Percentiles rank a stretch among this genome's conserved stretches.
These are phyloP conservation scores for Calonectria montana DNA, from an alignment of 2,329 filamentous ascomycete genomes.

Conservation along the genomic window DNA sequence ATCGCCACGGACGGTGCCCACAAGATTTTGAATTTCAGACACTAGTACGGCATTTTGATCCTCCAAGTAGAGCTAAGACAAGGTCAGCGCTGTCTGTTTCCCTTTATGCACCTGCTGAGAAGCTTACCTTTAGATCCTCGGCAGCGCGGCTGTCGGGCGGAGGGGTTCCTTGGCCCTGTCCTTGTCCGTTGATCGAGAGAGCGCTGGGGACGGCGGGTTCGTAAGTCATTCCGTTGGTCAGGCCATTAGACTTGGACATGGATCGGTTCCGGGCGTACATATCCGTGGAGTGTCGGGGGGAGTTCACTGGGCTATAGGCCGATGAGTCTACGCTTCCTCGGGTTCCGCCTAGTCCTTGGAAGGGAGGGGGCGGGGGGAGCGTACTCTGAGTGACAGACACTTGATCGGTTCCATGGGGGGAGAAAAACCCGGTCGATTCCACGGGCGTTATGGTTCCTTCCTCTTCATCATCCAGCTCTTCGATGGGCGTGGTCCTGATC, in stretches of 20 bases:
- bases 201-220: constrained; percentile 51
- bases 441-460: constrained; percentile 74
- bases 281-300: constrained; percentile 69
- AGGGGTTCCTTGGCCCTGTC: constrained; percentile 39
- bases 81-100: not conserved
- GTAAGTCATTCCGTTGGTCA: constrained; percentile 53
- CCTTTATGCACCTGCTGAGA: constrained; percentile 12
- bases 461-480: constrained; percentile 83
- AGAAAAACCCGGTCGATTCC: constrained; percentile 78
- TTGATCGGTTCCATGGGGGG: constrained; percentile 60
- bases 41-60: constrained; percentile 85
- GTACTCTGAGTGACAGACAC: constrained; percentile 49
- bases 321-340: constrained; percentile 76
- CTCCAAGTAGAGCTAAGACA: constrained; percentile 76
- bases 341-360: constrained; percentile 67
- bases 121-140: constrained; percentile 62
- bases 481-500: constrained; percentile 79
- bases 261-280: constrained; percentile 51
- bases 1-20: constrained; percentile 76
- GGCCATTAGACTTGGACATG: constrained; percentile 42
- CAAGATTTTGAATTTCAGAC: constrained; percentile 84
- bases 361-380: constrained; percentile 64
- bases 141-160: constrained; percentile 51
- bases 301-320: constrained; percentile 79
- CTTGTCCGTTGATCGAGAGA: constrained; percentile 53